These are phyloP conservation scores for Fraxinus paxiana DNA, from an alignment of 305 asterid species.

Conservation along the genomic window DNA sequence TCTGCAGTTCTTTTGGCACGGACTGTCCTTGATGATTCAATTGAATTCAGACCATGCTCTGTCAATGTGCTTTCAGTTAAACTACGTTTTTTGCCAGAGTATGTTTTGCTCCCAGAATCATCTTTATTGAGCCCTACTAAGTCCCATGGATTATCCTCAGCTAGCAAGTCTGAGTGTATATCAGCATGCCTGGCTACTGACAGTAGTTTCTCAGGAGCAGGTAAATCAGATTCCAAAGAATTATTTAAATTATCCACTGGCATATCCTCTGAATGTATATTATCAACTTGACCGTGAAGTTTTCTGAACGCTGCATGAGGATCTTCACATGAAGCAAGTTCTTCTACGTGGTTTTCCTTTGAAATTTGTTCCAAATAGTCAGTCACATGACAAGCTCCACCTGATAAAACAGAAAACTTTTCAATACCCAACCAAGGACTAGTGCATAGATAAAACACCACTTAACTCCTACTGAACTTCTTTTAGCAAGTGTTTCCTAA, in stretches of 20 bases:
- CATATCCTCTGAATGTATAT: constrained; percentile 29
- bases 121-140: constrained; percentile 45
- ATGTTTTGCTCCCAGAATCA: constrained; percentile 62
- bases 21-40: constrained; percentile 64
- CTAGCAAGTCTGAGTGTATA: constrained; percentile 40
- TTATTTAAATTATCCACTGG: constrained; percentile 28
- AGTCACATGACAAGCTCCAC: constrained; percentile 31
- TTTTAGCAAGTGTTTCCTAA: constrained; percentile 1
- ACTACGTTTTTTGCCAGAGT: constrained; percentile 72
- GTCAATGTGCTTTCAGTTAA: constrained; percentile 83
- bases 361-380: constrained; percentile 35
- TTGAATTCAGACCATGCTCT: constrained; percentile 73
- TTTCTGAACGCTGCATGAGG: constrained; percentile 28
- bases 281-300: constrained; percentile 40
- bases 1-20: constrained; percentile 48
- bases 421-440: constrained; percentile 21
- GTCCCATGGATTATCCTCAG: constrained; percentile 52
- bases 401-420: constrained; percentile 33
- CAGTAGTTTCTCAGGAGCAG: constrained; percentile 72
- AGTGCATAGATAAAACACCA: constrained; percentile 2
- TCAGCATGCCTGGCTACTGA: constrained; percentile 50
- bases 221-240: constrained; percentile 43
- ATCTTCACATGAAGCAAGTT: constrained; percentile 36
- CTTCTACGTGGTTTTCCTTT: constrained; percentile 32
- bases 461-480: neutral